These are phyloP conservation scores for Ogataea trehaloabstinens DNA, from an alignment of 805 yeast genomes.

Conservation along the genomic window DNA sequence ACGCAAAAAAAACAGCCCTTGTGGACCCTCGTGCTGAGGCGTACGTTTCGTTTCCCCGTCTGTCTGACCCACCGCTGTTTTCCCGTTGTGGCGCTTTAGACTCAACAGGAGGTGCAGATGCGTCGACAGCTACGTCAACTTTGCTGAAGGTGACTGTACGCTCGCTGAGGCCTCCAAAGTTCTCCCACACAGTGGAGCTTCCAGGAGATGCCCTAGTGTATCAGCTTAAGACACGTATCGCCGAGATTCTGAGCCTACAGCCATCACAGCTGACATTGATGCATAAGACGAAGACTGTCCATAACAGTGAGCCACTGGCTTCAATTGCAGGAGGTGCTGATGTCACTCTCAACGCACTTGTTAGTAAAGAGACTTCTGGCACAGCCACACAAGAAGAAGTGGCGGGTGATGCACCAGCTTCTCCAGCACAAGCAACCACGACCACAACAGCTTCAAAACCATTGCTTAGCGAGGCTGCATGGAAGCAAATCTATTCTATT, in stretches of 20 bases:
- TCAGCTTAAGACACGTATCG: constrained; percentile 38
- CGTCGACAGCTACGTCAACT: constrained; percentile 2
- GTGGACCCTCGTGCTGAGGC: not conserved
- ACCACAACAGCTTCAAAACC: not conserved
- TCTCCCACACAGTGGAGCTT: constrained; percentile 30
- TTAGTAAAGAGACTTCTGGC: constrained; percentile 15
- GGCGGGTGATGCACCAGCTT: not conserved
- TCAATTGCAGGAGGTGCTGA: constrained; percentile 17
- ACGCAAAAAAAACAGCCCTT: constrained; percentile 10
- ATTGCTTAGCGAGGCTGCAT: constrained; percentile 24
- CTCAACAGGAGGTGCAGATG: not conserved
- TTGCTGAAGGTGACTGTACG: constrained; percentile 43
- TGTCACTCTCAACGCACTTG: constrained; percentile 36
- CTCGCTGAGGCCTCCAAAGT: constrained; percentile 74
- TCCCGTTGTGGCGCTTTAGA: constrained; percentile 23
- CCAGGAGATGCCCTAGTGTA: constrained; percentile 29
- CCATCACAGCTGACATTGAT: constrained; percentile 42
- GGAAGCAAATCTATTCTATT: constrained; percentile 36
- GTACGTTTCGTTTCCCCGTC: not conserved
- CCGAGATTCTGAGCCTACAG: constrained; percentile 24
- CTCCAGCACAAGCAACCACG: constrained; percentile 2
- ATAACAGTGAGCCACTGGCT: constrained; percentile 38
- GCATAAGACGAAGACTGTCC: constrained; percentile 50
- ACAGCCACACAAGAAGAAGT: too few species aligned
- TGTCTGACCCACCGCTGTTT: constrained; percentile 27